Conservation (phyloP, 2,329 filamentous ascomycete species). For the Leptoxyphium fumago region DNA sequence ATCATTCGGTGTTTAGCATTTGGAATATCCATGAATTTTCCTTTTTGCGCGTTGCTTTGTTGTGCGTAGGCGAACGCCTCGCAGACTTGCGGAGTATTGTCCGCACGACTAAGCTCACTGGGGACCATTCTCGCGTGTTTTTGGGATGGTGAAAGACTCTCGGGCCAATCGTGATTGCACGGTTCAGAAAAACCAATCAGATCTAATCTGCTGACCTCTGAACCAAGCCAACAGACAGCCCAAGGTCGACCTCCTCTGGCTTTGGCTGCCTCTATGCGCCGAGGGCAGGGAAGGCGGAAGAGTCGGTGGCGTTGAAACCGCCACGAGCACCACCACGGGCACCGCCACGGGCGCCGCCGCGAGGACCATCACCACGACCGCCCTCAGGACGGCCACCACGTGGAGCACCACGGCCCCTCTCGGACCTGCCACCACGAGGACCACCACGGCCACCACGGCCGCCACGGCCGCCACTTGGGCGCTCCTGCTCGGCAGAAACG, state of each 20-base stretch:
- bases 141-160: too few species aligned
- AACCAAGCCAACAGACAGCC: too few species aligned
- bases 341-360: slow-evolving; percentile 17
- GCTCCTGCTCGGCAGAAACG: slow-evolving; percentile 39
- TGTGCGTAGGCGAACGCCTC: too few species aligned
- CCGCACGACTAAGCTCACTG: too few species aligned
- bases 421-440: slow-evolving; percentile 14
- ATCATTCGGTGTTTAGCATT: too few species aligned
- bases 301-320: slow-evolving; percentile 17
- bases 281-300: slow-evolving; percentile 21
- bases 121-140: too few species aligned
- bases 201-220: too few species aligned
- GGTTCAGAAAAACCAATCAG: too few species aligned
- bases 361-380: slow-evolving; percentile 22
- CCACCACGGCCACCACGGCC: slow-evolving; percentile 31
- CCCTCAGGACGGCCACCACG: slow-evolving; percentile 24
- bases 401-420: slow-evolving; percentile 34
- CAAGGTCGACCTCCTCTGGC: not conserved
- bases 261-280: slow-evolving; percentile 30
- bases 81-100: too few species aligned
- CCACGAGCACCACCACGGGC: slow-evolving; percentile 19
- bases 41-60: too few species aligned
- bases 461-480: slow-evolving; percentile 38
- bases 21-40: too few species aligned
- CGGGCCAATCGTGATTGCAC: too few species aligned